phyloP scores from a whole-genome alignment of 83 land plant species.

The Picea engelmannii region DNA sequence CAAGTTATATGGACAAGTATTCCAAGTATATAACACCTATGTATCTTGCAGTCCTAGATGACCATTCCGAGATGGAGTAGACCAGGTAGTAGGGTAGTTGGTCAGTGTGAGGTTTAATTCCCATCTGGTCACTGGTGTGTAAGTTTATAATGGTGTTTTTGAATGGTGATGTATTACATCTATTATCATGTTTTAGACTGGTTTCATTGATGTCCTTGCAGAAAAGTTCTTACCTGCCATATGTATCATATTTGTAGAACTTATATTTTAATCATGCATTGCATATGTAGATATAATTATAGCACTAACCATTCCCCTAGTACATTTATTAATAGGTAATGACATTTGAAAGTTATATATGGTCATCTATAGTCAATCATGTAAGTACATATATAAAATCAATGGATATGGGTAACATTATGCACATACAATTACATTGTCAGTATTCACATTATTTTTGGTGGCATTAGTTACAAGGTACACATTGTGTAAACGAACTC shows the following conservation, averaged over 20 bases:
- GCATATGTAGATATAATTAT: too few relatives aligned
- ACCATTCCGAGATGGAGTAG: too few relatives aligned
- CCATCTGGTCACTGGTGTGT: constrained; percentile 21
- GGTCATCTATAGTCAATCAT: too few relatives aligned
- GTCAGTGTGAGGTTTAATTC: too few relatives aligned
- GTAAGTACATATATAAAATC: too few relatives aligned
- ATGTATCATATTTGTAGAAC: neutral
- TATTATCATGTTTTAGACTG: neutral
- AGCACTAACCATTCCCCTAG: neutral
- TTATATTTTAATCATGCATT: neutral
- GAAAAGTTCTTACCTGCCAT: too few relatives aligned
- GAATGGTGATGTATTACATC: neutral
- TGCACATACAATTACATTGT: neutral
- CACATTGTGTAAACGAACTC: too few relatives aligned
- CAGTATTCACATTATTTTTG: neutral
- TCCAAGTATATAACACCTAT: too few relatives aligned
- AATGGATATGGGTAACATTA: neutral
- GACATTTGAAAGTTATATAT: neutral
- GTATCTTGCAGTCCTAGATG: too few relatives aligned
- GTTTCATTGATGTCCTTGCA: neutral
- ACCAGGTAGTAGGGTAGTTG: too few relatives aligned
- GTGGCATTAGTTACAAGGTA: neutral
- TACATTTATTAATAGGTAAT: neutral
- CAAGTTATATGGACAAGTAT: too few relatives aligned
- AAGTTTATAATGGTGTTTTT: neutral